Base-by-base conservation (phyloP, 192 early-diverging fungal genomes). In the Entomortierella parvispora region DNA sequence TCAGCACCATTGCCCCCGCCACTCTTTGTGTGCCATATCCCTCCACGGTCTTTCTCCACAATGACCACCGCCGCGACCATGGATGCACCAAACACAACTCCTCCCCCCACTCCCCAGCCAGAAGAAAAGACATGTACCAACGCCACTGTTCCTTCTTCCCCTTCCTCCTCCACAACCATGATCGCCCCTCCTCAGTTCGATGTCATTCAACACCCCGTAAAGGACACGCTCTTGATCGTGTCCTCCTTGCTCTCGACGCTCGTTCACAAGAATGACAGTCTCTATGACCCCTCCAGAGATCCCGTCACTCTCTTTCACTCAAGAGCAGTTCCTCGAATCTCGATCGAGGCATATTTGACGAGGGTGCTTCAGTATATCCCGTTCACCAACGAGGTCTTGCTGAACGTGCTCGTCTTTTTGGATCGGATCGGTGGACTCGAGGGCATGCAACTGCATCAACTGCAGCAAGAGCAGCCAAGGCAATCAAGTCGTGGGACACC, bases 391-490 rank as follows among this genome's bases (percentile, higher is more conserved):
- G 91, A 91, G 71, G 82, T 85, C 4, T 71, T 92, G 17, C 66
- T 93, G 17, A 84, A 89, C 9, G 72, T 92, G 0, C 81, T 93
- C 26, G 89, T 92, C 9, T 92, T 90, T 69, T 80, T 93, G 62
- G 88, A 93, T 63, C 86, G 89, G n/a, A 85, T 93, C 49, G 86
- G 74, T 45, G 66, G 74, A 23, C 43, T 77, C 14, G 54, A 60
- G n/a, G 74, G 65, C 14, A 68, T 77, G 65, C 60, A 77, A 47
- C 61, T 37, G 15, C 61, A 15, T 51, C 47, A 28, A 22, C 33
- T 42, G 28, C 37, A 4, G 9, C 63, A 23, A 52, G 40, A n/a
- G 25, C 51, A 43, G 43, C 2, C 14, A 9, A 28, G 20, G 18
- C 31, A 33, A 20, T 49, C 37, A 40, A 15, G 18, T 20, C 26